Base-by-base conservation (phyloP, 345 rosid species). In the Gossypium sturtianum region DNA sequence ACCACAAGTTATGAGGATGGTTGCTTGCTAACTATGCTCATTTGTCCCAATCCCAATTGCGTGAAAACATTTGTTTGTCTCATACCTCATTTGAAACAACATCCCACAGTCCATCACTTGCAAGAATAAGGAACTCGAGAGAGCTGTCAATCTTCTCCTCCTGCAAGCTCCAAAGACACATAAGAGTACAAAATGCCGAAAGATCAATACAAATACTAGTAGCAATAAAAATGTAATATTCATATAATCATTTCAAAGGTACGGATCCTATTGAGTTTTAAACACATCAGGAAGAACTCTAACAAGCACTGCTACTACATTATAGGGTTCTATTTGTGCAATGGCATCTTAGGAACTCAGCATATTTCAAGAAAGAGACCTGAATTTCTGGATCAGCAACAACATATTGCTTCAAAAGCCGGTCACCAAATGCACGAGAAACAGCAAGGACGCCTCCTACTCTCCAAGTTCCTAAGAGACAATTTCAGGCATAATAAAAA, bases 371-470 rank as follows among this genome's bases (percentile, higher is more conserved):
- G 1, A 48, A 29, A 64, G 25, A 61, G 19, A 91, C 97, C 94
- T 89, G 98, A 84, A 95, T 95, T 86, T 95, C 98, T 52, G 99
- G 99, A 81, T 95, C 99, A 80, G 99, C 97, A 83, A 95, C 99
- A 75, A 95, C 99, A 75, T 90, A 95, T 83, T 91, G 99, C 93
- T 95, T 95, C 88, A 95, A 82, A 74, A 93, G 90, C 80, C 96
- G 83, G 81, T 95, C 99, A 66, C 99, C 99, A 89, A 95, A 95
- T 70, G 99, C 99, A 74, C 99, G 99, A 70, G 99, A 95, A 78
- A 95, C 99, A 43, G 99, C 99, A 80, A 95, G 99, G 66, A 95
- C 99, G 15, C 99, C 99, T 60, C 97, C 99, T 70, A 95, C 99
- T 84, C 99, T 89, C 99, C 99, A 95, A 61, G 99, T 95, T 73